Conservation (phyloP, 208 protist genomes). For the Leishmania lainsoni region DNA sequence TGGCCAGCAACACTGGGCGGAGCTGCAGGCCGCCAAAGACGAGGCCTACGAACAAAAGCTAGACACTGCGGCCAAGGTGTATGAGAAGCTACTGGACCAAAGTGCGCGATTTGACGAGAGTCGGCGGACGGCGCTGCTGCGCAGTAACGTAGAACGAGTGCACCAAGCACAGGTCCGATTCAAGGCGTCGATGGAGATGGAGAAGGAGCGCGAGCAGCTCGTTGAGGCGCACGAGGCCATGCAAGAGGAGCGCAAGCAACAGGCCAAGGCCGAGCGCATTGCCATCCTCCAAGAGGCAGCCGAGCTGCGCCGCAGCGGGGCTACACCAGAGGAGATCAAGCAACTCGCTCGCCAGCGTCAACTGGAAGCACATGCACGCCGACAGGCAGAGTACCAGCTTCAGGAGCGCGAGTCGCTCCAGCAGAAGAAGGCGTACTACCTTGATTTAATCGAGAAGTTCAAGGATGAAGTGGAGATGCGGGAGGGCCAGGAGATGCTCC, state of each 20-base stretch:
- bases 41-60: conserved; percentile 77
- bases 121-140: conserved; percentile 60
- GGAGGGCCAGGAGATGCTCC: conserved; percentile 72
- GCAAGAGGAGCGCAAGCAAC: conserved; percentile 49
- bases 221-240: conserved; percentile 77
- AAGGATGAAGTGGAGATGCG: conserved; percentile 70
- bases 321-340: conserved; percentile 47
- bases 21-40: conserved; percentile 87
- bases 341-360: conserved; percentile 50
- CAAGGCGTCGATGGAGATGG: conserved; percentile 83
- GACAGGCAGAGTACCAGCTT: conserved; percentile 74
- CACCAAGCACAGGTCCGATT: conserved; percentile 87
- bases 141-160: conserved; percentile 70
- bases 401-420: conserved; percentile 63
- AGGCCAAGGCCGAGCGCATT: conserved; percentile 54
- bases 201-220: conserved; percentile 74
- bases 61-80: conserved; percentile 72
- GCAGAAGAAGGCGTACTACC: conserved; percentile 51
- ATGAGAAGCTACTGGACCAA: conserved; percentile 78
- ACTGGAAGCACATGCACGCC: conserved; percentile 54
- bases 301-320: conserved; percentile 56
- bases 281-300: conserved; percentile 60
- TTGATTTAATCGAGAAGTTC: conserved; percentile 73
- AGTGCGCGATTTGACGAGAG: conserved; percentile 72
- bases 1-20: conserved; percentile 83